Evolutionary conservation across 768 basidiomycete species (phyloP), one percentile per base, ranked within the genome.

Genomic region (Dendrothele bispora): DNA sequence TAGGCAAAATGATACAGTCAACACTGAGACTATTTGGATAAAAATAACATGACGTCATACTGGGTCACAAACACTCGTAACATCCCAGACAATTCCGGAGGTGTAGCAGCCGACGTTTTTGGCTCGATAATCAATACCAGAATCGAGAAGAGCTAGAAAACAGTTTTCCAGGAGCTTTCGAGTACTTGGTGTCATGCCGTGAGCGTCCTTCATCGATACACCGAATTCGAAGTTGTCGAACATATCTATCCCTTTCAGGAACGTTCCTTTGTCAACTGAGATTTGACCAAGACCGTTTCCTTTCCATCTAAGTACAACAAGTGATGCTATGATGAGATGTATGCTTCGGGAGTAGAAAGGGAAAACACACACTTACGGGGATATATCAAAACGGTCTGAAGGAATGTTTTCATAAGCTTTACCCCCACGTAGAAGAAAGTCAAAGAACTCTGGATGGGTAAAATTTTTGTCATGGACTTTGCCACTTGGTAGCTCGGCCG

Each of bases 51-150:
- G 18, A 39, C 3, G 17, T 54, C 55, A 61, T 37, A 69, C 69
- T 34, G 61, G 50, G n/a, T 65, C 61, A 7, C 61, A 55, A 14
- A 65, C 49, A 20, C 55, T 59, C 25, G 61, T 41, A 4, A 59
- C 46, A 41, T 63, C 61, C 14, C 50, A 52, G 3, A 44, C 51
- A 27, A 56, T 61, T 7, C 64, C 70, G 2, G 74, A 62, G 20
- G 62, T 63, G 50, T 55, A 74, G 47, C 69, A 70, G 1, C 73
- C 72, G 14, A 73, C 67, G 12, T 65, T 66, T 3, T 22, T 56
- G 52, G 25, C 66, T 43, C 71, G 61, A 54, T 68, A 73, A 48
- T 72, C 66, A 20, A 74, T 63, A 8, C 71, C 73, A 3, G 73
- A 70, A 53, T 74, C 73, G 36, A 69, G 58, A 8, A 74, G 55